These are phyloP conservation scores for Podaxis sp. DNA, from an alignment of 768 basidiomycete species.

Conservation along the genomic window DNA sequence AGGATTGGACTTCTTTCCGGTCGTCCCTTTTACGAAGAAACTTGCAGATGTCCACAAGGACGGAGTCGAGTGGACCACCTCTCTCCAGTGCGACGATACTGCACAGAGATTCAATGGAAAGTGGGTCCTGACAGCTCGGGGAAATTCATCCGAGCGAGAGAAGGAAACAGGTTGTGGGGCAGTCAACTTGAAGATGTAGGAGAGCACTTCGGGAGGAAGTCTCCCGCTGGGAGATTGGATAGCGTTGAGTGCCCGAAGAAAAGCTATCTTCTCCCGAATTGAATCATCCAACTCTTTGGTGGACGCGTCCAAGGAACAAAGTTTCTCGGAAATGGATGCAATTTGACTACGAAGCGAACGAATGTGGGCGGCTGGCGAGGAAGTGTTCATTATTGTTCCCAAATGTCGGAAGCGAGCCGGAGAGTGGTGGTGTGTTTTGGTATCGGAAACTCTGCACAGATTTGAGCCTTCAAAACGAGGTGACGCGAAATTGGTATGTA, in stretches of 20 bases:
- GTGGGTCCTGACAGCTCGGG: background rate
- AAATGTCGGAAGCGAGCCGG: background rate
- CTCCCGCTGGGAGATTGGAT: background rate
- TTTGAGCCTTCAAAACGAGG: too few species aligned
- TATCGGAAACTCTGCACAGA: too few species aligned
- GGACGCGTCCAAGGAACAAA: too few species aligned
- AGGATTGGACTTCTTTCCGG: background rate
- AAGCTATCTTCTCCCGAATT: too few species aligned
- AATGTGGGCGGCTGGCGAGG: too few species aligned
- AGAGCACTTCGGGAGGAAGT: background rate
- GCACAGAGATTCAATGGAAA: background rate
- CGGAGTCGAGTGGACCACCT: background rate
- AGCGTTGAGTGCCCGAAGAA: background rate
- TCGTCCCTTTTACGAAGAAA: background rate
- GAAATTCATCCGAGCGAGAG: background rate
- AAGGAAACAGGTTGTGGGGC: background rate
- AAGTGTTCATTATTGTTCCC: background rate
- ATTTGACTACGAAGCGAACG: too few species aligned
- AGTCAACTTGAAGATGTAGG: background rate
- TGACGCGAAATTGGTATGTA: too few species aligned
- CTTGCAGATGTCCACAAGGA: background rate
- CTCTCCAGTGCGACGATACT: background rate
- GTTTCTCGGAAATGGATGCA: too few species aligned
- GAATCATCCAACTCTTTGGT: too few species aligned
- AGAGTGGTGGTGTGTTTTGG: too few species aligned